These are phyloP conservation scores for Microbotryum silenes-acaulis DNA, from an alignment of 1,284 basidiomycete species.

Conservation along the genomic window DNA sequence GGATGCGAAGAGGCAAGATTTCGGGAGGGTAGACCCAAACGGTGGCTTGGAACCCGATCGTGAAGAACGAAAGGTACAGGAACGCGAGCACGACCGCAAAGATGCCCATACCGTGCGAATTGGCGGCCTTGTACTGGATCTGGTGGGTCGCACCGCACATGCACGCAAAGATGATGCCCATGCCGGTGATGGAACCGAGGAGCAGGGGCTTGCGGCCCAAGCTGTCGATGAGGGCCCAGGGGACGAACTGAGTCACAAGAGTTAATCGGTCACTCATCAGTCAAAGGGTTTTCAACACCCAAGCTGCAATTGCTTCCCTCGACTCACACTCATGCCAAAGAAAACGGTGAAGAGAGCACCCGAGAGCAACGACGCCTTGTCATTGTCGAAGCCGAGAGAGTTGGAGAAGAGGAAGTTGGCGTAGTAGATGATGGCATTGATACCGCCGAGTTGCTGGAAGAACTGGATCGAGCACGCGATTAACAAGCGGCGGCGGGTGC, in stretches of 20 bases:
- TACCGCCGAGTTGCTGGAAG: slow-evolving; percentile 37
- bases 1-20: slow-evolving; percentile 36
- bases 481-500: slow-evolving; percentile 36
- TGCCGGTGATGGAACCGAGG: slow-evolving; percentile 35
- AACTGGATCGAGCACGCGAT: slow-evolving; percentile 42
- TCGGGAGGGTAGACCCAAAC: slow-evolving; percentile 40
- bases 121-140: slow-evolving; percentile 32
- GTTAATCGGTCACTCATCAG: no score
- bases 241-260: slow-evolving; percentile 27
- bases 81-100: slow-evolving; percentile 37
- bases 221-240: slow-evolving; percentile 39
- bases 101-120: slow-evolving; percentile 21
- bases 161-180: slow-evolving; percentile 37
- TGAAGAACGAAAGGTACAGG: slow-evolving; percentile 38
- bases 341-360: slow-evolving; percentile 39
- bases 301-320: no score
- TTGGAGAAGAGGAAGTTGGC: slow-evolving; percentile 31
- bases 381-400: slow-evolving; percentile 11
- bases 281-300: no score
- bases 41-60: slow-evolving; percentile 38
- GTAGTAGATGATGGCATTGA: slow-evolving; percentile 39
- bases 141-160: slow-evolving; percentile 36
- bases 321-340: slow-evolving; percentile 12
- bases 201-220: slow-evolving; percentile 38
- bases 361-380: slow-evolving; percentile 34